A percentile compares a stretch with the other conserved stretches of the same genome.
Conservation (phyloP, 352 stramenopile genomes). For the Phytophthora crassamura region DNA sequence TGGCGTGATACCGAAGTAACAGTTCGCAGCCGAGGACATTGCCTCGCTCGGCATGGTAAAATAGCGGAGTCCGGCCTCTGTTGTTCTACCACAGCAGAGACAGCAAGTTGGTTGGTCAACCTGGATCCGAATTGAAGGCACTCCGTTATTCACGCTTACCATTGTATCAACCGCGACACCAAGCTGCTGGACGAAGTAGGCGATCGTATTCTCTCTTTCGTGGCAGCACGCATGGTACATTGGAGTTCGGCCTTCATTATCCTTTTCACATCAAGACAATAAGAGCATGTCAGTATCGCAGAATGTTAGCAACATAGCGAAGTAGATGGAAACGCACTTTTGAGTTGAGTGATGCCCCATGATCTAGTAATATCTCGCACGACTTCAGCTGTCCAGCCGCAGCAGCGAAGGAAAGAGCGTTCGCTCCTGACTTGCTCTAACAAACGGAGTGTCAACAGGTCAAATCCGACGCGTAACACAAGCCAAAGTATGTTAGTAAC, state of each 20-base stretch:
- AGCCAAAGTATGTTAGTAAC: background rate
- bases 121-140: background rate
- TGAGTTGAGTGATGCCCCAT: constrained; percentile 40
- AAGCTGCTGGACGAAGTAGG: constrained; percentile 42
- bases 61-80: constrained; percentile 47
- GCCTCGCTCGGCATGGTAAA: constrained; percentile 55
- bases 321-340: constrained; percentile 26
- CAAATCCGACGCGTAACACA: background rate
- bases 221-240: constrained; percentile 56
- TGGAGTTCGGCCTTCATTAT: constrained; percentile 49
- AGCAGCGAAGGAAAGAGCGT: constrained; percentile 40
- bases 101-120: background rate
- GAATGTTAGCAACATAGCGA: background rate
- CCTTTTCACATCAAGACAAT: constrained; percentile 31
- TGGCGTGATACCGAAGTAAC: constrained; percentile 43
- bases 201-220: constrained; percentile 47
- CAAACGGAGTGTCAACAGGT: background rate
- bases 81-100: constrained; percentile 38
- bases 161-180: constrained; percentile 35
- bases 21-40: constrained; percentile 51
- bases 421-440: constrained; percentile 39
- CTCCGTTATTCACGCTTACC: constrained; percentile 9
- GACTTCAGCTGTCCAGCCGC: constrained; percentile 34
- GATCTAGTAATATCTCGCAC: constrained; percentile 44
- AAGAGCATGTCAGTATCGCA: background rate